phyloP scores from a whole-genome alignment of 768 basidiomycete genomes.

The Boletus speciosus region DNA sequence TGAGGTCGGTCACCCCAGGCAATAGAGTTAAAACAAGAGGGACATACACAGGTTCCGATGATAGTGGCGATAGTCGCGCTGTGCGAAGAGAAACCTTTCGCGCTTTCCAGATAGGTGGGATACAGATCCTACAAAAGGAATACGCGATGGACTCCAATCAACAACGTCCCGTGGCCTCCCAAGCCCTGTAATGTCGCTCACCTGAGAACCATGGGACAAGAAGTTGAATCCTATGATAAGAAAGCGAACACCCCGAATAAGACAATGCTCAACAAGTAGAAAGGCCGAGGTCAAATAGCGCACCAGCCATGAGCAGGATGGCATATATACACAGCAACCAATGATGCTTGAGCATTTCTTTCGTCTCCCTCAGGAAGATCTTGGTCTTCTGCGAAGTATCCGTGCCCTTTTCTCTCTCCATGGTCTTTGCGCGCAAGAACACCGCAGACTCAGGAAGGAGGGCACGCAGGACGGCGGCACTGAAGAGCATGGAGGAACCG shows the following conservation, averaged over 20 bases:
- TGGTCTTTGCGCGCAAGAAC: constrained; percentile 64
- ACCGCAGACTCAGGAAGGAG: constrained; percentile 75
- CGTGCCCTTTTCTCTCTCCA: constrained; percentile 40
- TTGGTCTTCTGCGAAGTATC: constrained; percentile 51
- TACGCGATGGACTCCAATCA: neutral
- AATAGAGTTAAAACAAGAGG: neutral
- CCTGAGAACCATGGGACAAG: constrained; percentile 70
- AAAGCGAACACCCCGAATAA: neutral
- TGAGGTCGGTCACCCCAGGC: neutral
- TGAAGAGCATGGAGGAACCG: constrained; percentile 63
- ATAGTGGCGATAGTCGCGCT: constrained; percentile 74
- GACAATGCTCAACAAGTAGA: neutral
- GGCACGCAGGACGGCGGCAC: constrained; percentile 64
- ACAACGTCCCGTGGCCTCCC: neutral
- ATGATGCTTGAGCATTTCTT: constrained; percentile 75
- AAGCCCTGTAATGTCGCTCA: constrained; percentile 13
- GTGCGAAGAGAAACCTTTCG: constrained; percentile 58
- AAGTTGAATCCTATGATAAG: constrained; percentile 61
- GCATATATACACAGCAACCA: constrained; percentile 85
- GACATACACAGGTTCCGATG: constrained; percentile 64
- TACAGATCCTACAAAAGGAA: constrained; percentile 55
- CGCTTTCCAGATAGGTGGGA: constrained; percentile 65
- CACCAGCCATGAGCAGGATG: constrained; percentile 71
- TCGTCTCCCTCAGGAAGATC: constrained; percentile 69
- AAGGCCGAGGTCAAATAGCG: constrained; percentile 1